Percentiles rank a stretch among this genome's conserved stretches.
Evolutionary conservation across 352 stramenopile genomes (phyloP).

Genomic region (Plasmopara viticola): DNA sequence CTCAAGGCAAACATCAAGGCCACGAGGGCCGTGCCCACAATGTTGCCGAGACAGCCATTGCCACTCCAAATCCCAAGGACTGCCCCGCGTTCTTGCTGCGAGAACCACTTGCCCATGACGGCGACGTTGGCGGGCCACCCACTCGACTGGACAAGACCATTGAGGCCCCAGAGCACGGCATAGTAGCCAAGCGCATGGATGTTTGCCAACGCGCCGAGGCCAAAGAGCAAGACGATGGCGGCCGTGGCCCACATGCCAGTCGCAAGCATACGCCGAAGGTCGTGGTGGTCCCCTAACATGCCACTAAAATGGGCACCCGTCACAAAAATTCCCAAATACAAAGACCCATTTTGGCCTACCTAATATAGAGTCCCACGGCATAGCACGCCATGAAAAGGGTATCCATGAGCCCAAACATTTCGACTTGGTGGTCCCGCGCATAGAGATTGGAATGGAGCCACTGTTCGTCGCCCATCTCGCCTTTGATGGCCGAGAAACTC

Average conservation of each 20-base stretch:
- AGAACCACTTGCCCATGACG: constrained; percentile 92
- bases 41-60: constrained; percentile 95
- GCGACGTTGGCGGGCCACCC: constrained; percentile 72
- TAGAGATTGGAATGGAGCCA: constrained; percentile 70
- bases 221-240: constrained; percentile 51
- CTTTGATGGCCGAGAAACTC: constrained; percentile 79
- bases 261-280: constrained; percentile 63
- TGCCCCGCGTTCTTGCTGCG: constrained; percentile 60
- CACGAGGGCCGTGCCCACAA: constrained; percentile 87
- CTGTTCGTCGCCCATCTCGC: constrained; percentile 70
- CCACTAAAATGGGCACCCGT: constrained; percentile 26
- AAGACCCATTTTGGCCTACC: constrained; percentile 17
- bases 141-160: constrained; percentile 77
- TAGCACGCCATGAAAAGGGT: constrained; percentile 82
- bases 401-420: constrained; percentile 79
- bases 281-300: constrained; percentile 56
- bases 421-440: constrained; percentile 46
- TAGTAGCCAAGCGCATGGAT: constrained; percentile 71
- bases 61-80: constrained; percentile 95
- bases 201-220: constrained; percentile 46
- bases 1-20: constrained; percentile 73
- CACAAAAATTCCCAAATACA: background rate
- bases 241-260: constrained; percentile 66
- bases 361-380: constrained; percentile 63
- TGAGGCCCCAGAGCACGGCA: constrained; percentile 60